Conservation (phyloP, 176 grass and related monocot genomes). For the Eleusine indica region DNA sequence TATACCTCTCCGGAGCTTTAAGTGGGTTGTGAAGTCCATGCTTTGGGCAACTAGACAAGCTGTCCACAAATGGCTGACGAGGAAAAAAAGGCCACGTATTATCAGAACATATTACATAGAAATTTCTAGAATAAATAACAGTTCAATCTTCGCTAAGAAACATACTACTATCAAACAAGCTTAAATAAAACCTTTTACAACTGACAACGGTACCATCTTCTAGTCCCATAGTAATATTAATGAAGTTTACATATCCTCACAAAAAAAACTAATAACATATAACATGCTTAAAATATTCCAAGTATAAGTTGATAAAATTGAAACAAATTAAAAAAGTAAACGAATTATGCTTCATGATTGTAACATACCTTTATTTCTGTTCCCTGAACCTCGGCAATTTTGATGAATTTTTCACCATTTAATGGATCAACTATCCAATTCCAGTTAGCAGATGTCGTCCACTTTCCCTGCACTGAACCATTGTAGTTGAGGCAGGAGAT, state of each 20-base stretch:
- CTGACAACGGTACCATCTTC: neutral
- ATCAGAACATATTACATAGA: slow-evolving; percentile 3
- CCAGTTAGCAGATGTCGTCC: slow-evolving; percentile 64
- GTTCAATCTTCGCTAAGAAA: too few relatives aligned
- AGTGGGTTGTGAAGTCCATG: slow-evolving; percentile 97
- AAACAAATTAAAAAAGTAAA: neutral
- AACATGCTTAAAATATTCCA: neutral
- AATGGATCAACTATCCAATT: slow-evolving; percentile 84
- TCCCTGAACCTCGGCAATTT: slow-evolving; percentile 78
- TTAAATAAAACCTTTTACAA: neutral
- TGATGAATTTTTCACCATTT: slow-evolving; percentile 89
- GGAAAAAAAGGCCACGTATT: neutral
- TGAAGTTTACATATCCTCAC: neutral
- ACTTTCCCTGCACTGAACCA: slow-evolving; percentile 83
- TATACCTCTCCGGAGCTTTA: slow-evolving; percentile 81
- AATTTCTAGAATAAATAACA: neutral
- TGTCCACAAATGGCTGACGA: slow-evolving; percentile 77
- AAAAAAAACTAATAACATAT: neutral
- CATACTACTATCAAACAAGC: neutral
- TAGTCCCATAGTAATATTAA: neutral
- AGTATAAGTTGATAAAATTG: neutral
- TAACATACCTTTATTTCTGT: slow-evolving; percentile 70
- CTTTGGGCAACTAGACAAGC: slow-evolving; percentile 88
- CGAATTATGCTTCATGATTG: too few relatives aligned
- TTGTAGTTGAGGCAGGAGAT: slow-evolving; percentile 2